Conservation (phyloP, 768 basidiomycete species). For the Macrocybe gigantea region DNA sequence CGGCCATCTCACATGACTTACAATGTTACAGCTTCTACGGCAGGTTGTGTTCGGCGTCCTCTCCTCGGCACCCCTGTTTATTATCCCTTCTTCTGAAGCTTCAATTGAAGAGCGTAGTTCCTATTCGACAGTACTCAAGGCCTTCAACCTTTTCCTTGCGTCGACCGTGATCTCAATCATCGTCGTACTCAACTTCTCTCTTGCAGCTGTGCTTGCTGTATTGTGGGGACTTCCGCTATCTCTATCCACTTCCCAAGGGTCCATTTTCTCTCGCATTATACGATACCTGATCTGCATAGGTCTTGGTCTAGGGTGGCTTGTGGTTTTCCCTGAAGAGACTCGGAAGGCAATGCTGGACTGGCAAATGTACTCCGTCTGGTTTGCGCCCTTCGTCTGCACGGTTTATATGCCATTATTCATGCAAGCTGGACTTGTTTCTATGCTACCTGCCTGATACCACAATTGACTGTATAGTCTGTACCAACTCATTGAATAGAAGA, state of each 20-base stretch:
- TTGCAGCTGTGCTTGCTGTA: constrained; percentile 68
- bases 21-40: too few relatives aligned
- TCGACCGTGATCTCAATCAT: constrained; percentile 83
- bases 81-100: constrained; percentile 10
- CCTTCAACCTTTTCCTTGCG: constrained; percentile 74
- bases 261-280: constrained; percentile 14
- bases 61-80: too few relatives aligned
- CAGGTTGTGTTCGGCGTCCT: too few relatives aligned
- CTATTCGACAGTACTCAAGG: constrained; percentile 41
- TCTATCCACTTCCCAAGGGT: constrained; percentile 27
- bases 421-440: constrained; percentile 59
- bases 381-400: constrained; percentile 76
- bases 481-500: not conserved
- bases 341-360: constrained; percentile 63
- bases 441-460: constrained; percentile 27
- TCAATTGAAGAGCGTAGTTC: constrained; percentile 28
- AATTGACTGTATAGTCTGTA: not conserved
- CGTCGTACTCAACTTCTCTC: constrained; percentile 89
- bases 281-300: constrained; percentile 35
- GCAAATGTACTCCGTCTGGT: constrained; percentile 78
- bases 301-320: constrained; percentile 57
- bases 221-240: constrained; percentile 63
- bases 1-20: too few relatives aligned
- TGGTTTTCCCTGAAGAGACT: constrained; percentile 38
- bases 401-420: constrained; percentile 71